Percentiles rank a stretch among this genome's conserved stretches.
Conservation (phyloP, 352 stramenopile genomes). For the Phytophthora constricta region DNA sequence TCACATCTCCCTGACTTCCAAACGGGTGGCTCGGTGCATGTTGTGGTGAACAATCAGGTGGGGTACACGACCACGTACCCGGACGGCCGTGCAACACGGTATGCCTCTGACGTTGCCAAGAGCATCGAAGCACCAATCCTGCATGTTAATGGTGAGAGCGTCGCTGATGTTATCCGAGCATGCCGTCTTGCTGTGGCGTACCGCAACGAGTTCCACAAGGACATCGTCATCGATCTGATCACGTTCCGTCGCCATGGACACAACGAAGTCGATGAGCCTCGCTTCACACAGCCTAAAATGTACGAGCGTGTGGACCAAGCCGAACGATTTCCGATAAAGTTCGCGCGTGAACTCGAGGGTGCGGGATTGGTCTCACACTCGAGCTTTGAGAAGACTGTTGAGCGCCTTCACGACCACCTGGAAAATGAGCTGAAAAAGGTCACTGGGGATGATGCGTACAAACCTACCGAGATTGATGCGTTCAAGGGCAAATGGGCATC, state of each 20-base stretch:
- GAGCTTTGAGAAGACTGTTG: conserved; percentile 63
- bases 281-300: conserved; percentile 91
- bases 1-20: conserved; percentile 82
- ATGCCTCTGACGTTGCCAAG: conserved; percentile 88
- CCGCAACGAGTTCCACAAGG: conserved; percentile 85
- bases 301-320: conserved; percentile 76
- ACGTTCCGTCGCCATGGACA: conserved; percentile 88
- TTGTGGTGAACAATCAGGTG: conserved; percentile 93
- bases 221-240: conserved; percentile 88
- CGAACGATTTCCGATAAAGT: conserved; percentile 74
- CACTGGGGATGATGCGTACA: conserved; percentile 53
- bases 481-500: conserved; percentile 77
- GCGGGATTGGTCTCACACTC: conserved; percentile 60
- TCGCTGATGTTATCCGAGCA: conserved; percentile 78
- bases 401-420: conserved; percentile 67
- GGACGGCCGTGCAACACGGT: conserved; percentile 81
- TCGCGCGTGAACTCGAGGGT: conserved; percentile 66
- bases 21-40: conserved; percentile 80
- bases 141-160: conserved; percentile 91
- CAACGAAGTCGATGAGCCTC: conserved; percentile 91
- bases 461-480: conserved; percentile 69
- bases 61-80: conserved; percentile 89
- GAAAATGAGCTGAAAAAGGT: conserved; percentile 68
- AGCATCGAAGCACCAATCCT: conserved; percentile 81
- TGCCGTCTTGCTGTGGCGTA: conserved; percentile 79